Conservation (phyloP, 805 yeast genomes). For the Diddensiella transvaalensis region DNA sequence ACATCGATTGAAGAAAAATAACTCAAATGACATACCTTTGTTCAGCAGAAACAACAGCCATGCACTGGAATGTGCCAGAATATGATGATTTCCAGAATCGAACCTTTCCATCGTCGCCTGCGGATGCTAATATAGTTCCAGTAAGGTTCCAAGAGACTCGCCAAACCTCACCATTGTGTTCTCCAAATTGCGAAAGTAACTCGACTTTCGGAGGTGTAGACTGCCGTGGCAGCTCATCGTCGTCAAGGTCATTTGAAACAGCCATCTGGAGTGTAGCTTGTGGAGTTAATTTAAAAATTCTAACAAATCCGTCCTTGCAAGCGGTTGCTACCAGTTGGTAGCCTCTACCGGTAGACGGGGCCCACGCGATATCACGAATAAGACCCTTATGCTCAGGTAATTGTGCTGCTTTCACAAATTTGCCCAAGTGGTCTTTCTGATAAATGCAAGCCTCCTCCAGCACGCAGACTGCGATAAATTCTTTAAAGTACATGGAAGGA, state of each 20-base stretch:
- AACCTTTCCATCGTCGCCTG: constrained; percentile 93
- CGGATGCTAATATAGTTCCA: constrained; percentile 74
- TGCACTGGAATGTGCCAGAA: constrained; percentile 82
- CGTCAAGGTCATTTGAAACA: constrained; percentile 6
- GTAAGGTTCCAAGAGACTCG: constrained; percentile 92
- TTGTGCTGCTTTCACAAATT: constrained; percentile 44
- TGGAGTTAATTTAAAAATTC: constrained; percentile 73
- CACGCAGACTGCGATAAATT: constrained; percentile 78
- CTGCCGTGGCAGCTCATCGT: constrained; percentile 16
- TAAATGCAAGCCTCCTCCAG: constrained; percentile 85
- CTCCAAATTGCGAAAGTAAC: constrained; percentile 62
- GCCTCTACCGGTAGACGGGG: constrained; percentile 90
- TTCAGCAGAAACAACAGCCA: constrained; percentile 76
- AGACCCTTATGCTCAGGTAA: constrained; percentile 83
- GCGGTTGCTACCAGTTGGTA: constrained; percentile 91
- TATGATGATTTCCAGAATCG: constrained; percentile 89
- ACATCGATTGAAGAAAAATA: background rate
- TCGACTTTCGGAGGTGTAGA: constrained; percentile 44
- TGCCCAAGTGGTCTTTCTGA: constrained; percentile 48
- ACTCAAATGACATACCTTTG: constrained; percentile 13
- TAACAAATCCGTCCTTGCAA: constrained; percentile 88
- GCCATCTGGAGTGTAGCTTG: constrained; percentile 11
- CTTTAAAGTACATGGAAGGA: constrained; percentile 76
- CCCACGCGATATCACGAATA: constrained; percentile 90
- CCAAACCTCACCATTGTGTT: constrained; percentile 91